phyloP scores from a whole-genome alignment of 2,329 filamentous ascomycete genomes.

The Penicillium sp. region DNA sequence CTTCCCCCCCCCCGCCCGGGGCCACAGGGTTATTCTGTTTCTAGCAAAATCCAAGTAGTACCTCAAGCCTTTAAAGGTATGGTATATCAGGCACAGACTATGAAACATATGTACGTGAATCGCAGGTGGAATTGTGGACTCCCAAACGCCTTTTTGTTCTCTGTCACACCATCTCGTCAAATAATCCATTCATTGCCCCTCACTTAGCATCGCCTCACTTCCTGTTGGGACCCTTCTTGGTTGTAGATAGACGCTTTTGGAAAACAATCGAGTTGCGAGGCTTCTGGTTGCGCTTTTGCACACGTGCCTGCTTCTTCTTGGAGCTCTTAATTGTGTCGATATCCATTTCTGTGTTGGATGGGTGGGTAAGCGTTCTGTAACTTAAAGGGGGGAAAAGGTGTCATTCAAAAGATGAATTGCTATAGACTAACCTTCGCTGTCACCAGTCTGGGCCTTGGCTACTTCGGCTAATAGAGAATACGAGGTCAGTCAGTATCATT shows the following conservation, averaged over 20 bases:
- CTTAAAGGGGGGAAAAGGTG: not conserved
- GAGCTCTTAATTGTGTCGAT: constrained; percentile 33
- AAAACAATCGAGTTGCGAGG: constrained; percentile 42
- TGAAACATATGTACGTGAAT: constrained; percentile 9
- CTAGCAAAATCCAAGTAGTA: not conserved
- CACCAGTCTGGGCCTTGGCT: constrained; percentile 16
- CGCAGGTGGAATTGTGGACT: constrained; percentile 7
- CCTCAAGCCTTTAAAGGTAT: not conserved
- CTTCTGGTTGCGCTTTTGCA: constrained; percentile 40
- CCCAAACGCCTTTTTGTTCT: constrained; percentile 13
- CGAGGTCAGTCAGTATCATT: not conserved
- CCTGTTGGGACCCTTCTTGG: constrained; percentile 31
- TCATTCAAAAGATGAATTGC: not conserved
- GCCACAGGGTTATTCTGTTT: not conserved
- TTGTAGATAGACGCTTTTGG: constrained; percentile 30
- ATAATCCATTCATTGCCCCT: not conserved
- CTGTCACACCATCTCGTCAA: not conserved
- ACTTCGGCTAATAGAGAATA: constrained; percentile 10
- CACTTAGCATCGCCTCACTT: constrained; percentile 20
- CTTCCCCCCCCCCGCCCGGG: no score
- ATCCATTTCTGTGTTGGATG: constrained; percentile 37
- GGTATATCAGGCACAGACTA: constrained; percentile 6
- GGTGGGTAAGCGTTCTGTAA: constrained; percentile 9
- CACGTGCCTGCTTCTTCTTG: constrained; percentile 32
- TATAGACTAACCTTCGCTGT: constrained; percentile 21